Base-by-base conservation (phyloP, 306 rosid species). In the Rosa chinensis region DNA sequence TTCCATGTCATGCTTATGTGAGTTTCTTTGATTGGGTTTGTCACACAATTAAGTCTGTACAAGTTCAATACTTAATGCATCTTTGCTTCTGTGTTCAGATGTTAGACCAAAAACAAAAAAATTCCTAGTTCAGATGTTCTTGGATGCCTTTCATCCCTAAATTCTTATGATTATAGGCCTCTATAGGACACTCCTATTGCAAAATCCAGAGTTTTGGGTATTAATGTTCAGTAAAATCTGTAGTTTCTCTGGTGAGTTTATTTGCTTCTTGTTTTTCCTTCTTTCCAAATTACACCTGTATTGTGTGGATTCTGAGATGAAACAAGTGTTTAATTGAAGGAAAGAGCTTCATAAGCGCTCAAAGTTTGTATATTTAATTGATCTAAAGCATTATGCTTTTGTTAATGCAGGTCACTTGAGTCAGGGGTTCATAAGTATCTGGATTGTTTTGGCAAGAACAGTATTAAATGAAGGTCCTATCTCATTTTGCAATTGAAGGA, bases 211-310 rank as follows among this genome's bases (percentile, higher is more conserved):
- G 47, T 66, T 35, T 13, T 39, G 40, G 69, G 69, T 28, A 62
- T 10, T 25, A 28, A 42, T 28, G 9, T 64, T 64, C 2, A 35
- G 40, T 64, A 35, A 35, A 25, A 32, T 16, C 44, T 64, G 76
- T 3, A 78, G 47, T 55, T 70, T 61, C 18, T 8, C n/a, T 56
- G 77, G 77, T 74, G 52, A 35, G 48, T 78, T 35, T 64, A 2
- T 12, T 28, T 62, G 17, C 40, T 62, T 62, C 23, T 17, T 53
- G 10, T 16, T 11, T 28, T 77, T 1, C 49, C 55, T 59, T 9
- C 5, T 25, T 45, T 28, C 37, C 16, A 0, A 53, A 42, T 64
- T 40, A 39, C 13, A 40, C 66, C 16, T 73, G 10, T n/a, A 20
- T 11, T 37, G 9, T 12, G 77, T 40, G 20, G 12, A 74, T 55